Evolutionary conservation across 2,329 filamentous ascomycete genomes (phyloP), one percentile per base, ranked within the genome.

Genomic region (Furcasterigmium furcatum): DNA sequence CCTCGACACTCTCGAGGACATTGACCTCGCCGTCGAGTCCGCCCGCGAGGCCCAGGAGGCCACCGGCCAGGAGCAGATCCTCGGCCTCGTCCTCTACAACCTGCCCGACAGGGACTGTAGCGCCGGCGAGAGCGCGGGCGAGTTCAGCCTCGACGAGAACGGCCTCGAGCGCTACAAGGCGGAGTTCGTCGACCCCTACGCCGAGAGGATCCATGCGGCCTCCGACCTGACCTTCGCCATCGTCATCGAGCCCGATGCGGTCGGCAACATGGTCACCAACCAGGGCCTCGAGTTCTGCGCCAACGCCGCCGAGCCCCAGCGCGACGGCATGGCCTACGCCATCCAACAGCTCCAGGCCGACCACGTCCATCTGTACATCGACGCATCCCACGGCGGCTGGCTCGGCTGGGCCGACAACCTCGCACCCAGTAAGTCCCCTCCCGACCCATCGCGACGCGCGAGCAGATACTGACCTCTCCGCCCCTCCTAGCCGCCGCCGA

Each of bases 101-200:
- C 59, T 74, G 2, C 68, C 69, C 8, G 69, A 72, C 47, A 56
- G 71, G 3, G 71, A 74, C 56, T 74, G 70, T 59, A 63, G 62
- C 16, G 67, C 65, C 5, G 69, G 67, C 22, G 67, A 70, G 52
- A 65, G 61, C 13, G 61, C 63, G 1, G 69, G 70, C 16, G 70
- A 73, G 52, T 62, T 72, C 18, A 54, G 53, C 34, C 59, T 59
- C 42, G 57, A 44, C 16, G 48, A 70, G n/a, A 56, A 63, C 43
- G 70, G 70, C 5, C 51, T 70, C 12, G 56, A 64, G 50, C 52
- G 59, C 18, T 73, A 73, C 58, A 69, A 70, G 59, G 56, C 56
- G 36, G 58, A 62, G 41, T 73, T 64, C 51, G 58, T 73, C 49
- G 61, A 66, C 53, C 62, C 62, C 1, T 71, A 63, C 48, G 63